These are phyloP conservation scores for Secale cereale DNA, from an alignment of 176 grass and related monocot species.

Conservation along the genomic window DNA sequence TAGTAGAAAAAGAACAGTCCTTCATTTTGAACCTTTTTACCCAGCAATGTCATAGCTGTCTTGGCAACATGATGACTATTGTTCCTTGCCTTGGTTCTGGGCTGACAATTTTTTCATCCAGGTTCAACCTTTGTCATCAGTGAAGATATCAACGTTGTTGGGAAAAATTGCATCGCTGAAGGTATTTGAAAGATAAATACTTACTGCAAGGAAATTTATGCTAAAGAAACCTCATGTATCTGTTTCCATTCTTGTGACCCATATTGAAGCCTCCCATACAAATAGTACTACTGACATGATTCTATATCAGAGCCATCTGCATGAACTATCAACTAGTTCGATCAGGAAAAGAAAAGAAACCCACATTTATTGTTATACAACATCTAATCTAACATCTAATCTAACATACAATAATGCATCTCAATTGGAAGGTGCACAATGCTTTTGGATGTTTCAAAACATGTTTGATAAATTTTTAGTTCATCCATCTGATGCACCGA, in stretches of 20 bases:
- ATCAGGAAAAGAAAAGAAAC: neutral
- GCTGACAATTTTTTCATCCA: slow-evolving; percentile 27
- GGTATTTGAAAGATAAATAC: slow-evolving; percentile 49
- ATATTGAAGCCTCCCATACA: slow-evolving; percentile 6
- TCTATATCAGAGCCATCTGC: neutral
- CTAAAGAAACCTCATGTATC: slow-evolving; percentile 12
- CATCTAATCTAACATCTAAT: slow-evolving; percentile 13
- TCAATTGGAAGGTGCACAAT: neutral
- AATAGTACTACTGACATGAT: neutral
- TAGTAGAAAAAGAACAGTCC: neutral
- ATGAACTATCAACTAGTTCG: slow-evolving; percentile 7
- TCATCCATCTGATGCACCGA: neutral
- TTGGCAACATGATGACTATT: neutral
- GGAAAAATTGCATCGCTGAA: slow-evolving; percentile 73
- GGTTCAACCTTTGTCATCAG: slow-evolving; percentile 67
- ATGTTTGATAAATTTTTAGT: neutral
- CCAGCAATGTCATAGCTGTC: neutral
- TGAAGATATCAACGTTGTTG: slow-evolving; percentile 86
- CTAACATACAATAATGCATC: neutral
- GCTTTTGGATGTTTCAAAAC: neutral
- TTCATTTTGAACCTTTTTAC: neutral
- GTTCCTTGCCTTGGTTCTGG: slow-evolving; percentile 14
- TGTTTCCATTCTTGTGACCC: slow-evolving; percentile 13
- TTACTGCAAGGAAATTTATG: slow-evolving; percentile 2
- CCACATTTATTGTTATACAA: neutral